These are phyloP conservation scores for Populus trichocarpa DNA, from an alignment of 441 rosid species.

Conservation along the genomic window DNA sequence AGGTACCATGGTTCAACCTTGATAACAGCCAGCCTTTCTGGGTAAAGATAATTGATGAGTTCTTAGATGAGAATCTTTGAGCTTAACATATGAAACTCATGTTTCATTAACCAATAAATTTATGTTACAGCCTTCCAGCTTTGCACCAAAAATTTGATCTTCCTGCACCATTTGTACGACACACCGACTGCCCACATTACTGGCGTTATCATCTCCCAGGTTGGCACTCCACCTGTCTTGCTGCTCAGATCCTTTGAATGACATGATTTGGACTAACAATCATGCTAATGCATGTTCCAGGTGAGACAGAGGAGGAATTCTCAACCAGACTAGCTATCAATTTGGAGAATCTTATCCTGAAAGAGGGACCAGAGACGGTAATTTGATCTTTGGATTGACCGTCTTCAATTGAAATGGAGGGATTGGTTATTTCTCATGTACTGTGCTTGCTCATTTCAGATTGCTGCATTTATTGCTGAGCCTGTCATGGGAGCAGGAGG, in stretches of 20 bases:
- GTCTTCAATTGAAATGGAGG: not conserved
- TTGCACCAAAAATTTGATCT: conserved; percentile 93
- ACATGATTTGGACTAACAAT: conserved; percentile 10
- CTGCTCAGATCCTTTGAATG: conserved; percentile 11
- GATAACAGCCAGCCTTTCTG: conserved; percentile 92
- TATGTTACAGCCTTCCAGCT: conserved; percentile 66
- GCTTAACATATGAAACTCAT: conserved; percentile 5
- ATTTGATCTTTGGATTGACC: conserved; percentile 5
- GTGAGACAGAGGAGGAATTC: conserved; percentile 92
- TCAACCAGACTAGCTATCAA: conserved; percentile 86
- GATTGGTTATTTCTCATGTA: conserved; percentile 20
- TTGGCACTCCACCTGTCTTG: conserved; percentile 10
- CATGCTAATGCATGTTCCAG: conserved; percentile 36
- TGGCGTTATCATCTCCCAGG: conserved; percentile 97
- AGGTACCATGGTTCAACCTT: conserved; percentile 97
- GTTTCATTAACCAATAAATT: conserved; percentile 1
- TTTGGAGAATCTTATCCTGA: conserved; percentile 78
- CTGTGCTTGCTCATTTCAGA: conserved; percentile 40
- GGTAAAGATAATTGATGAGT: conserved; percentile 39
- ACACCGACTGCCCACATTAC: conserved; percentile 98
- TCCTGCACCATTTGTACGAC: conserved; percentile 92
- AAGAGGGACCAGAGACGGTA: conserved; percentile 98
- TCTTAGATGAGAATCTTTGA: not conserved
- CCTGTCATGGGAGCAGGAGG: conserved; percentile 99
- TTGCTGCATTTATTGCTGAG: conserved; percentile 97